Evolutionary conservation across 2,329 filamentous ascomycete genomes (phyloP), one percentile per base, ranked within the genome.

Genomic region (Nannizziopsis barbatae): DNA sequence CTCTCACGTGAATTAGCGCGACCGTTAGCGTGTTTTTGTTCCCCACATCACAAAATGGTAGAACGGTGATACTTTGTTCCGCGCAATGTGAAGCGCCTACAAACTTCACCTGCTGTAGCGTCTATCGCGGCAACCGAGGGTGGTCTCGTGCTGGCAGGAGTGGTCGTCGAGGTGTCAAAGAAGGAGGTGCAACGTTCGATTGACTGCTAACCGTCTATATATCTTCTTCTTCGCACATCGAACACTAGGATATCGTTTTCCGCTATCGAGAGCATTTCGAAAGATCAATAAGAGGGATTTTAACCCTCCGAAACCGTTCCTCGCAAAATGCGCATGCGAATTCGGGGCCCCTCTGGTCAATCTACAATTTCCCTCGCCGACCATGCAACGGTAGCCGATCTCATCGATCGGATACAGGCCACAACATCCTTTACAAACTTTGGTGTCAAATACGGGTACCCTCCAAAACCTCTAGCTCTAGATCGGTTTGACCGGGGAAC

Each of bases 381-480:
- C 47, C 69, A 76, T 52, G 82, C 85, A 45, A 72, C 68, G 7
- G 58, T 72, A 30, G 60, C 60, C n/a, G 65, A 70, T 30, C 63
- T 73, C 2, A 60, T 53, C 36, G 52, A 51, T 42, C 58, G 66
- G 42, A 70, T 73, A 58, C 73, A 73, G 45, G 68, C 76, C 43
- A 77, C 79, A 58, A 86, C 84, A 1, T 76, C 76, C 3, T 72
- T 90, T 12, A 59, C 72, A 5, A 71, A 73, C 11, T 88, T 90
- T 60, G 77, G 84, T 38, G 71, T 94, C 53, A 95, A 92, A 71
- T 86, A 83, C 66, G 87, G 87, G 32, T 94, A 84, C 58, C 90
- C 90, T 18, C 57, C 65, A 33, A 80, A 82, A 60, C 71, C 79
- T 0, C 74, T 96, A 12, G 73, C 79, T 32, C 69, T 83, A 8